Evolutionary conservation across 208 protist genomes (phyloP).

Genomic region (Histomonas meleagridis): DNA sequence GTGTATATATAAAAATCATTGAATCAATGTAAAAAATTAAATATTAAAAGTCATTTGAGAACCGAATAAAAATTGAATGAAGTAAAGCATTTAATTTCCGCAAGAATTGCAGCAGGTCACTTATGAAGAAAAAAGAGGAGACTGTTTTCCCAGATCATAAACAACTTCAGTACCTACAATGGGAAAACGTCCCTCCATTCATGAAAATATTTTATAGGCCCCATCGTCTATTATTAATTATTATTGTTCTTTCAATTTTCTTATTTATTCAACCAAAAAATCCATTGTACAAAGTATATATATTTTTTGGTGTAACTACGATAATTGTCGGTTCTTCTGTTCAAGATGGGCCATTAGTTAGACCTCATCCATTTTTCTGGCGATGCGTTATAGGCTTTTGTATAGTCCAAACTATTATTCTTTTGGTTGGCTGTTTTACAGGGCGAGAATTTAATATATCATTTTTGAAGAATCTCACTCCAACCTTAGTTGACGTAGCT

Average conservation of each 20-base stretch:
- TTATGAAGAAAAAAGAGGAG: no score
- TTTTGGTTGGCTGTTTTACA: background rate
- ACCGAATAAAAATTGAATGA: no score
- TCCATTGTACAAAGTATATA: background rate
- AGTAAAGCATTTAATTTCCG: no score
- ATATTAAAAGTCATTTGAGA: no score
- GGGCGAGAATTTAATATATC: background rate
- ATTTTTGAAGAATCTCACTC: background rate
- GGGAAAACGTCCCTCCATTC: background rate
- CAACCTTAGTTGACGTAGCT: background rate
- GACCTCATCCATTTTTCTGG: conserved; percentile 39
- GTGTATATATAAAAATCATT: no score
- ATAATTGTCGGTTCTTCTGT: background rate
- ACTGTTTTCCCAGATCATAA: background rate
- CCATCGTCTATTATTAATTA: background rate
- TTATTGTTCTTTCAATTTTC: background rate
- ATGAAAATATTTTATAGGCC: background rate
- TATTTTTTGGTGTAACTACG: background rate
- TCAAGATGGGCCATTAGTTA: background rate
- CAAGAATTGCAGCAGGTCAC: no score
- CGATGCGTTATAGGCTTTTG: background rate
- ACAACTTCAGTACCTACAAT: background rate
- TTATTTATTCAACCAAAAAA: background rate
- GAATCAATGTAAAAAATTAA: no score
- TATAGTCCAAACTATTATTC: background rate